These are phyloP conservation scores for Paragyromitra xinjiangensis DNA, from an alignment of 495 filamentous ascomycete genomes.

Conservation along the genomic window DNA sequence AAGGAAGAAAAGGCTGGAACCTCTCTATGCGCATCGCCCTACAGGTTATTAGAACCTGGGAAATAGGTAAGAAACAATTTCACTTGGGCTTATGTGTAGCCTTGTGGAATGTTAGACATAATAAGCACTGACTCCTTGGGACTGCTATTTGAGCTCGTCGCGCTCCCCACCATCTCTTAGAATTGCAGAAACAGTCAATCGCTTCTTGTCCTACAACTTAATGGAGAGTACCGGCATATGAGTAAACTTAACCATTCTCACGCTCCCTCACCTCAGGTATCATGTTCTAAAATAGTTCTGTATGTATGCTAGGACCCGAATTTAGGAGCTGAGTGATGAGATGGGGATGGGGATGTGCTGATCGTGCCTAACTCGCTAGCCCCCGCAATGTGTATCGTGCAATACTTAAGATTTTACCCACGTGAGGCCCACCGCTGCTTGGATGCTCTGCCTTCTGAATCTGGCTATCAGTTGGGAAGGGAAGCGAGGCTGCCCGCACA, in stretches of 20 bases:
- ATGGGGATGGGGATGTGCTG: slow-evolving; percentile 23
- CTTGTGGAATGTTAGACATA: slow-evolving; percentile 12
- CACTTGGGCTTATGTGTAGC: background rate
- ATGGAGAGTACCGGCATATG: slow-evolving; percentile 12
- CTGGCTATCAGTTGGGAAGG: slow-evolving; percentile 27
- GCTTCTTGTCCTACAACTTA: background rate
- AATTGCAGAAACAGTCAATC: slow-evolving; percentile 4
- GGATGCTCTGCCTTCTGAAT: slow-evolving; percentile 22
- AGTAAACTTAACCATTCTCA: slow-evolving; percentile 4
- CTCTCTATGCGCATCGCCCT: slow-evolving; percentile 25
- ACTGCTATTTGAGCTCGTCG: slow-evolving; percentile 9
- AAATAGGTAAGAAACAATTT: slow-evolving; percentile 21
- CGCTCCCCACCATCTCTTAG: slow-evolving; percentile 12
- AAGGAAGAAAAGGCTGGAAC: slow-evolving; percentile 1
- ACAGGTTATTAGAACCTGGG: background rate
- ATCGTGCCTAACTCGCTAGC: slow-evolving; percentile 20
- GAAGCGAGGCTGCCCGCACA: slow-evolving; percentile 12
- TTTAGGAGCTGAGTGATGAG: slow-evolving; percentile 23
- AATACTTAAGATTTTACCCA: slow-evolving; percentile 13
- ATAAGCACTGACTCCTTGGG: slow-evolving; percentile 3
- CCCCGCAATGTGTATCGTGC: slow-evolving; percentile 22
- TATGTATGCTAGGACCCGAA: slow-evolving; percentile 15
- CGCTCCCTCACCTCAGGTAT: slow-evolving; percentile 8
- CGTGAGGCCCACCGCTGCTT: slow-evolving; percentile 17
- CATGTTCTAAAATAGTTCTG: slow-evolving; percentile 42